Evolutionary conservation across 371 early-diverging fungal species (phyloP).

Genomic region (Mortierella sp.): DNA sequence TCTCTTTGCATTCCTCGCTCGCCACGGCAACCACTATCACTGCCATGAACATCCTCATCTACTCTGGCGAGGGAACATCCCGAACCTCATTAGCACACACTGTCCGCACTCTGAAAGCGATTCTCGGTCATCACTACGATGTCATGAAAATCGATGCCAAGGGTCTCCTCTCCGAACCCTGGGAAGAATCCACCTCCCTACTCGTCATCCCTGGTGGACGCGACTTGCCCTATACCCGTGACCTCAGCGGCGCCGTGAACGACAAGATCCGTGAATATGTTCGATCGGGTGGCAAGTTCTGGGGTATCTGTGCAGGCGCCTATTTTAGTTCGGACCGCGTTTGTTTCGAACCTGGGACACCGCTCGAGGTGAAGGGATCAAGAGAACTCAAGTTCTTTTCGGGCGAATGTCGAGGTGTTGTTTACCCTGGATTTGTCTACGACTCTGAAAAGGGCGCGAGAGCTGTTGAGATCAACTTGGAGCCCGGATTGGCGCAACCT

Average conservation of each 20-base stretch:
- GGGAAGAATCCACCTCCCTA: conserved; percentile 83
- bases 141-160: conserved; percentile 78
- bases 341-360: conserved; percentile 79
- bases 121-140: conserved; percentile 82
- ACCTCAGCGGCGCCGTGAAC: conserved; percentile 67
- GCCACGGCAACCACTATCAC: too few species aligned
- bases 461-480: conserved; percentile 4
- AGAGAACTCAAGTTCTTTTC: conserved; percentile 77
- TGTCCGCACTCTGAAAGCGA: conserved; percentile 64
- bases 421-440: conserved; percentile 80
- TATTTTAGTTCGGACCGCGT: conserved; percentile 77
- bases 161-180: conserved; percentile 76
- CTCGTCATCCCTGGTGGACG: conserved; percentile 91
- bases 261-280: conserved; percentile 76
- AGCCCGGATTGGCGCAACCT: conserved; percentile 12
- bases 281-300: conserved; percentile 77
- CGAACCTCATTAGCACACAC: conserved; percentile 70
- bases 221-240: conserved; percentile 79
- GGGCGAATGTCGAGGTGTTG: conserved; percentile 74
- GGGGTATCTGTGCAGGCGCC: conserved; percentile 93
- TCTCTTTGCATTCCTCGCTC: too few species aligned
- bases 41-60: conserved; percentile 88
- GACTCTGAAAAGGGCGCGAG: conserved; percentile 74
- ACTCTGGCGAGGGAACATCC: conserved; percentile 78
- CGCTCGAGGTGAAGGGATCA: conserved; percentile 73